Conservation (phyloP, 192 early-diverging fungal species). For the Coemansia sp. region DNA sequence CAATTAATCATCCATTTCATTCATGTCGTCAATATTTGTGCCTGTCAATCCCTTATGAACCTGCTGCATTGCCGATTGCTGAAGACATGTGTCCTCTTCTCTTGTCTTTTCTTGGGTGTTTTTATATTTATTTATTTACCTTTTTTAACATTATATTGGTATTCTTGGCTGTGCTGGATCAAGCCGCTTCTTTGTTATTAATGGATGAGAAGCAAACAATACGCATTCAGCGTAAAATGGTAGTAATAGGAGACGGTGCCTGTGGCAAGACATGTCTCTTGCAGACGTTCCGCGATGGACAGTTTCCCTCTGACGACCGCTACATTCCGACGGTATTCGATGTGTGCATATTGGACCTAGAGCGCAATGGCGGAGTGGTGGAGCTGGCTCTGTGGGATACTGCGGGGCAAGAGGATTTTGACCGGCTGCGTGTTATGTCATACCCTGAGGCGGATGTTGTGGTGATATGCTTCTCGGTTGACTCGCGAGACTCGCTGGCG, state of each 20-base stretch:
- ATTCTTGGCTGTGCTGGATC: background rate
- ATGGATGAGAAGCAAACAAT: background rate
- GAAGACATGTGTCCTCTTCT: background rate
- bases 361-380: constrained; percentile 81
- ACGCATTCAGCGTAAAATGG: constrained; percentile 65
- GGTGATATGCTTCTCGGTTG: constrained; percentile 91
- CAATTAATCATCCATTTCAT: background rate
- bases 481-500: constrained; percentile 78
- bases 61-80: background rate
- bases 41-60: background rate
- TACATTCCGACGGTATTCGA: constrained; percentile 96
- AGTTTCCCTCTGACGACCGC: constrained; percentile 66
- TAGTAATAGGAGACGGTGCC: constrained; percentile 93
- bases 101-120: constrained; percentile 4
- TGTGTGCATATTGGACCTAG: constrained; percentile 88
- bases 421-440: constrained; percentile 88
- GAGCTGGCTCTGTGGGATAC: constrained; percentile 98
- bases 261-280: constrained; percentile 92
- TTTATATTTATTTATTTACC: no score
- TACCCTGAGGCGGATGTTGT: constrained; percentile 94
- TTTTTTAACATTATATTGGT: background rate
- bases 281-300: constrained; percentile 80
- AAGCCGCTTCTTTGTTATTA: background rate
- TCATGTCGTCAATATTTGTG: background rate
- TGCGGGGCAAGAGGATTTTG: constrained; percentile 96